Base-by-base conservation (phyloP, 2,329 filamentous ascomycete genomes). In the Fusarium pseudograminearum region DNA sequence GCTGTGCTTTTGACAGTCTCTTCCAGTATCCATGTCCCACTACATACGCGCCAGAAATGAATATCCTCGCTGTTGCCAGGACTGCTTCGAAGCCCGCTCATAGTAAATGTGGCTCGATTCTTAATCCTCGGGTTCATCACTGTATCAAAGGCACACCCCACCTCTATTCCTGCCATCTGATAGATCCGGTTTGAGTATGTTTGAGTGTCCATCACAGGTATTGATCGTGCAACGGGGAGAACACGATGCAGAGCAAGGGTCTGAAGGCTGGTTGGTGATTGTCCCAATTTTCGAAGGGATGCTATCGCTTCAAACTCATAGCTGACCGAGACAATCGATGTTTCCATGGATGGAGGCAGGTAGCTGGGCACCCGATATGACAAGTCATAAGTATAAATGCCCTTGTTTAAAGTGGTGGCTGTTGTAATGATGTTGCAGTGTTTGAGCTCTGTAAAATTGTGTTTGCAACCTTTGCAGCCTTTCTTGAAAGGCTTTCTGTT, bases 21-120 rank as follows among this genome's bases (percentile, higher is more conserved):
- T 74, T 98, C 94, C 50, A 98, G 89, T 70, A 91, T 90, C 96
- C 95, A 98, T 57, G 91, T 92, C 65, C 97, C 86, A 79, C 96
- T 96, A 76, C 94, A 92, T 24, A 98, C 84, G 72, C 91, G 91
- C 95, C 95, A 98, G 73, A 88, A 84, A 16, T 73, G 61, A 56
- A 94, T 85, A 5, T 89, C 93, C 74, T 91, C 89, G 51, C 87
- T 87, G 24, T 89, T 87, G 34, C 85, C 80, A 76, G 91, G 91
- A 69, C 82, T 80, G 69, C 88, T 90, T 28, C 93, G 88, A 57
- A 98, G 89, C 12, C 95, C 94, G 67, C 31, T 45, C 10, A 74
- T 30, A 1, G 42, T 55, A 3, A 74, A 42, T 3, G 52, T 65
- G 3, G 64, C 50, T 2, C 47, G 50, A 80, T 96, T 95, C 73